These are phyloP conservation scores for Dionaea muscipula DNA, from an alignment of 179 eudicot genomes.

Conservation along the genomic window DNA sequence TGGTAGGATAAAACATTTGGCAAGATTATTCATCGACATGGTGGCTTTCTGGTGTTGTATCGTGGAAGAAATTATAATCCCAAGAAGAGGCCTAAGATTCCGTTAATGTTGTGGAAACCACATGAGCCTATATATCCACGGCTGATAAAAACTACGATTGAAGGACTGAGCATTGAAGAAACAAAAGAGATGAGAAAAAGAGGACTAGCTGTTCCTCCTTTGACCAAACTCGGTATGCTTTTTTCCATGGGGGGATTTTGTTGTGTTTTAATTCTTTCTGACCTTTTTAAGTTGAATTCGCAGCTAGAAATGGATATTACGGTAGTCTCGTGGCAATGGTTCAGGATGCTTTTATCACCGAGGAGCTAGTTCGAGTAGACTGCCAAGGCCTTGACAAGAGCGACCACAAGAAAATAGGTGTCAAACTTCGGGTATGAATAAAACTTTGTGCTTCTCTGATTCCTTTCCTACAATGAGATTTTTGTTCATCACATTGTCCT, in stretches of 20 bases:
- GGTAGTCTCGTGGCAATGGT: constrained; percentile 85
- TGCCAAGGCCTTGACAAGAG: constrained; percentile 73
- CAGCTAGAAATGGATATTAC: constrained; percentile 88
- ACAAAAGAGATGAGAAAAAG: constrained; percentile 66
- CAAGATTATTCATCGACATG: constrained; percentile 58
- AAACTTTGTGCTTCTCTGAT: neutral
- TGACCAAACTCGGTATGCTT: constrained; percentile 64
- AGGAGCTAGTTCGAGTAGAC: constrained; percentile 78
- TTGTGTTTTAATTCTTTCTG: neutral
- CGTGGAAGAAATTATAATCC: constrained; percentile 78
- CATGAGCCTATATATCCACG: constrained; percentile 87
- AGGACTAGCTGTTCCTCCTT: constrained; percentile 64
- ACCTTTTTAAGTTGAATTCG: constrained; percentile 16
- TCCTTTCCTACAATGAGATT: neutral
- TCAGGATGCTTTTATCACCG: constrained; percentile 78
- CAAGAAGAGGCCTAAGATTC: constrained; percentile 65
- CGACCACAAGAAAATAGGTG: constrained; percentile 75
- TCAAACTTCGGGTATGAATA: constrained; percentile 72
- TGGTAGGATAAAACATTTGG: constrained; percentile 82
- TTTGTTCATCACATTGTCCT: neutral
- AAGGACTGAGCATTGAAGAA: constrained; percentile 80
- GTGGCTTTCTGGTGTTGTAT: constrained; percentile 59
- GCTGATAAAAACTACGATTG: constrained; percentile 71
- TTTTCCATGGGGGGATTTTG: neutral
- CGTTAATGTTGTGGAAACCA: constrained; percentile 98